A percentile compares a stretch with the other conserved stretches of the same genome.
Conservation (phyloP, 148 eudicot genomes). For the Oxyria digyna region DNA sequence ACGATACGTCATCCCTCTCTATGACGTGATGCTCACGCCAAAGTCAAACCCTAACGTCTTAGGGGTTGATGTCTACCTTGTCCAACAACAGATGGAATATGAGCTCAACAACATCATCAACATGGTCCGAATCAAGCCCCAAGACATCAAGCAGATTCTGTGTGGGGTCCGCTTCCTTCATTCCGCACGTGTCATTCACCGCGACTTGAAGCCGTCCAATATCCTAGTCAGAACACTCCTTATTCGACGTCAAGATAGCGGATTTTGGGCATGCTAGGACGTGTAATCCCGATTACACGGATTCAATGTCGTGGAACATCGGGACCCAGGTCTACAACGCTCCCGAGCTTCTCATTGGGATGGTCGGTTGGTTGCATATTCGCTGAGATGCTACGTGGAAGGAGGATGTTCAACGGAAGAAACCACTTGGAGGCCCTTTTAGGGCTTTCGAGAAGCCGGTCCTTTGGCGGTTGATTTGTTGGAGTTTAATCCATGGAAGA, state of each 20-base stretch:
- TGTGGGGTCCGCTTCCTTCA: slow-evolving; percentile 30
- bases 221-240: slow-evolving; percentile 26
- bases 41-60: slow-evolving; percentile 2
- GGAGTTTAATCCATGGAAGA: slow-evolving; percentile 21
- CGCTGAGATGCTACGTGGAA: slow-evolving; percentile 28
- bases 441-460: no score
- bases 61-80: slow-evolving; percentile 34
- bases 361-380: slow-evolving; percentile 42
- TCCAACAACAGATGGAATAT: slow-evolving; percentile 36
- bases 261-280: slow-evolving; percentile 45
- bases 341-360: no score
- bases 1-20: slow-evolving; percentile 29
- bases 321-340: no score
- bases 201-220: slow-evolving; percentile 38
- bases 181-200: no score
- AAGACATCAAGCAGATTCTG: slow-evolving; percentile 37
- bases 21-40: slow-evolving; percentile 27
- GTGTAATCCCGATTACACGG: no score
- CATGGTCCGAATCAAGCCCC: no score
- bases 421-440: not conserved
- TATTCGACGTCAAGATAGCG: slow-evolving; percentile 28
- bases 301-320: no score
- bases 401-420: slow-evolving; percentile 22
- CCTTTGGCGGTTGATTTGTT: slow-evolving; percentile 27
- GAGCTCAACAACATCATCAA: slow-evolving; percentile 27